phyloP scores from a whole-genome alignment of 306 rosid species.

The Potentilla sterilis region DNA sequence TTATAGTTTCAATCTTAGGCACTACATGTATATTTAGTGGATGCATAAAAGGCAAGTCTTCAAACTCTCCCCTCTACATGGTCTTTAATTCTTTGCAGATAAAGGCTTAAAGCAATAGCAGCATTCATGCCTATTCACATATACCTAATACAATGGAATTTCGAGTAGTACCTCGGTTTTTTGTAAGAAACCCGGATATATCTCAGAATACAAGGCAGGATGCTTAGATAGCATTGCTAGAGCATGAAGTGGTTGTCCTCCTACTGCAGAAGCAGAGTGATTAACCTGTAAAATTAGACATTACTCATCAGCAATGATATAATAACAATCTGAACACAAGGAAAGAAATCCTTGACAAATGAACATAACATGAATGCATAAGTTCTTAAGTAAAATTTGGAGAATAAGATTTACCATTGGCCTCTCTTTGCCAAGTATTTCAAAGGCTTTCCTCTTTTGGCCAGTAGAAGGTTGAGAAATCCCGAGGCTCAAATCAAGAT shows the following conservation, averaged over 20 bases:
- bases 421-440: constrained; percentile 26
- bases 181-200: constrained; percentile 32
- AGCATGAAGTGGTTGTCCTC: constrained; percentile 22
- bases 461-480: constrained; percentile 33
- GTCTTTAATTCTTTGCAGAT: background rate
- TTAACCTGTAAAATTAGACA: constrained; percentile 28
- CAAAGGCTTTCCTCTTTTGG: constrained; percentile 25
- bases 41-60: background rate
- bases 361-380: background rate
- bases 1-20: background rate
- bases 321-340: background rate
- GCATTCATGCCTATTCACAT: background rate
- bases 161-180: constrained; percentile 28
- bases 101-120: background rate
- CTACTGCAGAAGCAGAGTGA: constrained; percentile 10
- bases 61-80: background rate
- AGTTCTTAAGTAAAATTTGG: background rate
- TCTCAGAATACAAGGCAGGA: constrained; percentile 26
- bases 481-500: constrained; percentile 57
- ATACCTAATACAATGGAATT: background rate
- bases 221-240: constrained; percentile 21
- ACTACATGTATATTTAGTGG: background rate
- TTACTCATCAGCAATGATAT: constrained; percentile 5
- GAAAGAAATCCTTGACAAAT: background rate
- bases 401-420: constrained; percentile 22